phyloP scores from a whole-genome alignment of 2,329 filamentous ascomycete species.

The Orbilia javanica region DNA sequence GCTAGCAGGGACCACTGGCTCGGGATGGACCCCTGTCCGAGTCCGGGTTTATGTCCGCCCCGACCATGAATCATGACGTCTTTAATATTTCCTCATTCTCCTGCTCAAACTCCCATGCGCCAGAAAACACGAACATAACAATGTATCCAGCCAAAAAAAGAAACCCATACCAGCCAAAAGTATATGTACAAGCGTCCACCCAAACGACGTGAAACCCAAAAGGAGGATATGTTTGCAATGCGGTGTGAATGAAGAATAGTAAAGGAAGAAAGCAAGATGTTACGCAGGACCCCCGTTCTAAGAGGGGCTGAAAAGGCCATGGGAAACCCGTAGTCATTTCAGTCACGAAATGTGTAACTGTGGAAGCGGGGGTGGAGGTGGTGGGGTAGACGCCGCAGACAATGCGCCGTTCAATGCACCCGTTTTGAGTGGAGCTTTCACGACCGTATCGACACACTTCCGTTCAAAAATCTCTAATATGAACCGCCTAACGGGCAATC shows the following conservation, averaged over 20 bases:
- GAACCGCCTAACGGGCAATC: conserved; percentile 86
- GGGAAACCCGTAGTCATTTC: not conserved
- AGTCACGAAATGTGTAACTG: conserved; percentile 28
- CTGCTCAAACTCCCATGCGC: conserved; percentile 5
- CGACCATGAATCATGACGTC: conserved; percentile 45
- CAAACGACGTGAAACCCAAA: not conserved
- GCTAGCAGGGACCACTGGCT: conserved; percentile 15
- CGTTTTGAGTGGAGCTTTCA: conserved; percentile 65
- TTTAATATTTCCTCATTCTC: conserved; percentile 39
- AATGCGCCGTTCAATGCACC: conserved; percentile 11
- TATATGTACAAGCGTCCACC: not conserved
- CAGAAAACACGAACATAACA: conserved; percentile 8
- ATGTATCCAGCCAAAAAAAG: conserved; percentile 3
- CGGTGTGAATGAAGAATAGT: not conserved
- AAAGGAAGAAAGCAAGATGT: not conserved
- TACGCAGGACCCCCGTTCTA: not conserved
- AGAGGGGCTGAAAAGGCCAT: not conserved
- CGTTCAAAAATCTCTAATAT: conserved; percentile 96
- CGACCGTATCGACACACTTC: conserved; percentile 83
- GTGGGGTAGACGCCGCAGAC: not conserved
- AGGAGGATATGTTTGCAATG: not conserved
- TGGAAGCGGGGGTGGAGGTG: not conserved
- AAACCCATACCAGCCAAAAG: not conserved
- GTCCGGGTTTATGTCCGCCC: not conserved
- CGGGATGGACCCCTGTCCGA: conserved; percentile 11